phyloP scores from a whole-genome alignment of 2,329 filamentous ascomycete species.

The Pseudonectria buxi region DNA sequence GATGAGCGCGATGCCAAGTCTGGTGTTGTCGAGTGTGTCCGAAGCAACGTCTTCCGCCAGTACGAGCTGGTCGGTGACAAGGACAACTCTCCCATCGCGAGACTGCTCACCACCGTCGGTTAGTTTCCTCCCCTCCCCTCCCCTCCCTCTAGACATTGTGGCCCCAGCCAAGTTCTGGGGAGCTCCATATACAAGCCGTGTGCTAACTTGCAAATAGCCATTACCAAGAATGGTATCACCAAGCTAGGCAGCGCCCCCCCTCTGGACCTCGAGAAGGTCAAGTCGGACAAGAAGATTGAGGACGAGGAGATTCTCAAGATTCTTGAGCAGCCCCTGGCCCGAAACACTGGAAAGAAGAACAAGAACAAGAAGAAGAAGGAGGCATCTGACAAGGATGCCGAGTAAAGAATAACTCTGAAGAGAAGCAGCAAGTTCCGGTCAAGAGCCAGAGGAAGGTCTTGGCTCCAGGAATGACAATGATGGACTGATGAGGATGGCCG shows the following conservation, averaged over 20 bases:
- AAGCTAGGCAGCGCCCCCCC: slow-evolving; percentile 72
- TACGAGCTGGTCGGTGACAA: slow-evolving; percentile 96
- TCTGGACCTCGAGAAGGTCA: slow-evolving; percentile 72
- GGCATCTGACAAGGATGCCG: slow-evolving; percentile 40
- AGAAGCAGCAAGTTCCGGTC: slow-evolving; percentile 32
- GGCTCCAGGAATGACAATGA: background rate
- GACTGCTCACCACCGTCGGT: slow-evolving; percentile 90
- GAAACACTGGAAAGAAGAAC: slow-evolving; percentile 88
- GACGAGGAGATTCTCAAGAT: slow-evolving; percentile 95
- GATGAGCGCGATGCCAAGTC: slow-evolving; percentile 95
- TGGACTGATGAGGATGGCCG: background rate
- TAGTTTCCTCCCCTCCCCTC: slow-evolving; percentile 35
- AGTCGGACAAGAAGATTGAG: slow-evolving; percentile 96
- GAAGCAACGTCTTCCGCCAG: slow-evolving; percentile 84
- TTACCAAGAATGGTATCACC: slow-evolving; percentile 95
- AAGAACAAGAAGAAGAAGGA: slow-evolving; percentile 76
- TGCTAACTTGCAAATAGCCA: slow-evolving; percentile 48
- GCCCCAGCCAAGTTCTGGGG: no score
- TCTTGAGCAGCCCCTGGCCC: slow-evolving; percentile 77
- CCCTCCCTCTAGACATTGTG: no score
- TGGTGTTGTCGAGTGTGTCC: slow-evolving; percentile 92
- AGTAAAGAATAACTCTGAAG: slow-evolving; percentile 24
- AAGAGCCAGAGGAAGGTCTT: slow-evolving; percentile 12
- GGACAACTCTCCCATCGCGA: slow-evolving; percentile 75
- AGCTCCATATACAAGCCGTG: no score